These are phyloP conservation scores for Phoma sp. DNA, from an alignment of 2,329 filamentous ascomycete species.

Conservation along the genomic window DNA sequence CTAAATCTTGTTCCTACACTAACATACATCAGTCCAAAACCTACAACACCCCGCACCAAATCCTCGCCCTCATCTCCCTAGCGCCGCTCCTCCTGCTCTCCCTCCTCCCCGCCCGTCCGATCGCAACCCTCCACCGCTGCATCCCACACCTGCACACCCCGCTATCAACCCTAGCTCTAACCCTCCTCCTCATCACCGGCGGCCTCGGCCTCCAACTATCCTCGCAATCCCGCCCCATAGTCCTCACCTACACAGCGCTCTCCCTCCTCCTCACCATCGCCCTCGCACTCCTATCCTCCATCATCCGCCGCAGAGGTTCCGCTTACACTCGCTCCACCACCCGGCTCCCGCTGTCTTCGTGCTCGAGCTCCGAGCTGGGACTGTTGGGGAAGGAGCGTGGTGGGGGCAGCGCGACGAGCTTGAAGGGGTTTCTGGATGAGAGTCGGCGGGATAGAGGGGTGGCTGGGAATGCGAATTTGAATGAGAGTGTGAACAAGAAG, in stretches of 20 bases:
- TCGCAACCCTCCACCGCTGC: conserved; percentile 48
- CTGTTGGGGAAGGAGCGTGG: conserved; percentile 22
- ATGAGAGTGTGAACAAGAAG: not conserved
- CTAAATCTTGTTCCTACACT: not conserved
- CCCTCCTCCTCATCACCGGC: conserved; percentile 39
- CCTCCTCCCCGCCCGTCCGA: conserved; percentile 30
- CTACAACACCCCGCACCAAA: conserved; percentile 56
- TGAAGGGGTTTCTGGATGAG: conserved; percentile 15
- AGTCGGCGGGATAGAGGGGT: conserved; percentile 16
- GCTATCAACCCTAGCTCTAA: conserved; percentile 51
- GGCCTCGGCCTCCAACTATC: conserved; percentile 44
- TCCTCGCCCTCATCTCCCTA: conserved; percentile 59
- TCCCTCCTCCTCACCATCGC: conserved; percentile 16
- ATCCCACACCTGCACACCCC: conserved; percentile 47
- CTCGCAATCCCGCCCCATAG: conserved; percentile 28
- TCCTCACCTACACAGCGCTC: conserved; percentile 34
- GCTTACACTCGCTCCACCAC: conserved; percentile 30
- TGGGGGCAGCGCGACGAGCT: conserved; percentile 16
- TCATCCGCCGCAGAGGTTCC: conserved; percentile 36
- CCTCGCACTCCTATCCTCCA: conserved; percentile 29
- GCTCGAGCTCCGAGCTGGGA: conserved; percentile 32
- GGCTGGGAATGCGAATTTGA: not conserved
- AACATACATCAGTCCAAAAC: conserved; percentile 45
- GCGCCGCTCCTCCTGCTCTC: conserved; percentile 35
- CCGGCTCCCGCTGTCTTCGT: conserved; percentile 16